Percentiles rank a stretch among this genome's conserved stretches.
Conservation (phyloP, 1,139 yeast genomes). For the Geotrichum cucujoidarum region DNA sequence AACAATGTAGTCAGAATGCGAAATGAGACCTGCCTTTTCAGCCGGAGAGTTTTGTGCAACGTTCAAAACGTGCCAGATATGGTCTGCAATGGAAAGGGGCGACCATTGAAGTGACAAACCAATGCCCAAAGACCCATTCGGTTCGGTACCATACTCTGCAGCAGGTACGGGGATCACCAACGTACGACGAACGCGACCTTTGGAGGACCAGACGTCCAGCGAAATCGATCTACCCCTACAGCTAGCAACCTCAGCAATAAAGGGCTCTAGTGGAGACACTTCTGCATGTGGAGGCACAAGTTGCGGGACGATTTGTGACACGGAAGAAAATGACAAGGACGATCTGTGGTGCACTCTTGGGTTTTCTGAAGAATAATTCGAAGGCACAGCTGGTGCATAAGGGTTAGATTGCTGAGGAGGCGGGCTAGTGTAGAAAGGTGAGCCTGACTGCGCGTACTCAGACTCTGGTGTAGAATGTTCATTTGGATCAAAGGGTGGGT, state of each 20-base stretch:
- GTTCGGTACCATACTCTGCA: conserved; percentile 16
- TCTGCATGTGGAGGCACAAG: conserved; percentile 21
- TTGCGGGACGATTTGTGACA: conserved; percentile 24
- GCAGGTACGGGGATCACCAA: conserved; percentile 43
- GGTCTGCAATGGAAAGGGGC: conserved; percentile 69
- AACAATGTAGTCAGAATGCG: conserved; percentile 82
- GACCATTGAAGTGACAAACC: conserved; percentile 75
- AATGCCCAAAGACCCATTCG: conserved; percentile 34
- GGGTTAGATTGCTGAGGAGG: neutral
- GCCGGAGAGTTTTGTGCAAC: conserved; percentile 83
- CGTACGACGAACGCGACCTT: conserved; percentile 67
- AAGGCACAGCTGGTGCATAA: neutral
- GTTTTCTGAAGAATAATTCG: neutral
- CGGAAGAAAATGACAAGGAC: conserved; percentile 17
- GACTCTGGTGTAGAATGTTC: neutral
- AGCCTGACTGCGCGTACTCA: conserved; percentile 8
- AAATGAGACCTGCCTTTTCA: conserved; percentile 71
- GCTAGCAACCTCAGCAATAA: conserved; percentile 30
- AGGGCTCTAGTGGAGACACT: conserved; percentile 29
- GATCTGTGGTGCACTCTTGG: conserved; percentile 9
- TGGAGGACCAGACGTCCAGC: conserved; percentile 80
- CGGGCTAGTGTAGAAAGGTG: neutral
- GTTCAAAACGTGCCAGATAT: conserved; percentile 83
- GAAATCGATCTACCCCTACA: conserved; percentile 41
- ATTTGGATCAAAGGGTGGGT: conserved; percentile 7